Conservation (phyloP, 352 stramenopile species). For the Phytopythium mirpurense region DNA sequence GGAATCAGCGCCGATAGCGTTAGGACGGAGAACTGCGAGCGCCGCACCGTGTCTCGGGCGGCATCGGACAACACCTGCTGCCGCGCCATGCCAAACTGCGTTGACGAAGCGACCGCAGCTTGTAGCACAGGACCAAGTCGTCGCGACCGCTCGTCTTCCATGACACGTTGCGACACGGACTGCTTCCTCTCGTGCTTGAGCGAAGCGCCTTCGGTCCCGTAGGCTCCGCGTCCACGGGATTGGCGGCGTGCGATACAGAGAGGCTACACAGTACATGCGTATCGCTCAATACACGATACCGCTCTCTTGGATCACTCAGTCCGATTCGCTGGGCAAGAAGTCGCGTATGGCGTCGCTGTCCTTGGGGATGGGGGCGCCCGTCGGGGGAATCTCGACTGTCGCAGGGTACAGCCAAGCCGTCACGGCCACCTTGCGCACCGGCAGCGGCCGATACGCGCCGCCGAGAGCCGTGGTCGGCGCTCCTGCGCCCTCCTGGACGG, state of each 20-base stretch:
- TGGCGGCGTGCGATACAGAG: too few relatives aligned
- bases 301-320: background rate
- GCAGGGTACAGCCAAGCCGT: slow-evolving; percentile 68
- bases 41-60: background rate
- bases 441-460: slow-evolving; percentile 40
- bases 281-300: too few relatives aligned
- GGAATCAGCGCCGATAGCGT: background rate
- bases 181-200: slow-evolving; percentile 4
- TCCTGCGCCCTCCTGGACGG: background rate
- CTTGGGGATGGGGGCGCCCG: slow-evolving; percentile 43
- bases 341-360: slow-evolving; percentile 30
- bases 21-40: background rate
- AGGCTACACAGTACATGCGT: too few relatives aligned
- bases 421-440: slow-evolving; percentile 49
- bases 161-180: slow-evolving; percentile 1
- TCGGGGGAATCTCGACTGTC: slow-evolving; percentile 53
- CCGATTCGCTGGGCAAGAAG: slow-evolving; percentile 32
- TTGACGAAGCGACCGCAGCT: background rate
- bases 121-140: background rate
- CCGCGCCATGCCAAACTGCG: background rate
- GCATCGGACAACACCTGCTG: background rate
- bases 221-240: too few relatives aligned
- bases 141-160: slow-evolving; percentile 1
- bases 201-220: background rate
- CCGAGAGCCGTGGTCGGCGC: slow-evolving; percentile 7